phyloP scores from a whole-genome alignment of 75 land plant species.

The Gnetum montanum region DNA sequence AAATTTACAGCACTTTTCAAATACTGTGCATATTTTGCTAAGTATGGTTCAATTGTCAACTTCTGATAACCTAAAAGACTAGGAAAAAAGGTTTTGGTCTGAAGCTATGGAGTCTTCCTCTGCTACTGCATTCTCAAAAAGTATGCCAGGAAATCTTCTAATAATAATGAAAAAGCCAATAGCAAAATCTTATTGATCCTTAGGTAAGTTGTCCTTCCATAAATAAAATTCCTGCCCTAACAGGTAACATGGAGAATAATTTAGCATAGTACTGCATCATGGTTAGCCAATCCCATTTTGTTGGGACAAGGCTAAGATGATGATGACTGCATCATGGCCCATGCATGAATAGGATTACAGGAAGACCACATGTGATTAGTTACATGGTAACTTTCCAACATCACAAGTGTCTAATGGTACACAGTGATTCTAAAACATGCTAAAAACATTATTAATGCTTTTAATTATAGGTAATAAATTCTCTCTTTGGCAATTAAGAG shows the following conservation, averaged over 20 bases:
- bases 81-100: neutral
- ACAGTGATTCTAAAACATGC: too few species aligned
- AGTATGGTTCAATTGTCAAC: slow-evolving; percentile 50
- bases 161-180: slow-evolving; percentile 73
- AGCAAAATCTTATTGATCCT: slow-evolving; percentile 49
- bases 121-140: slow-evolving; percentile 3
- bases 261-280: too few species aligned
- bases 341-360: too few species aligned
- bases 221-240: slow-evolving; percentile 58
- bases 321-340: too few species aligned
- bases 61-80: slow-evolving; percentile 11
- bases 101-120: neutral
- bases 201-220: slow-evolving; percentile 50
- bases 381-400: too few species aligned
- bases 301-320: too few species aligned
- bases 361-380: too few species aligned
- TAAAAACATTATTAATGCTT: too few species aligned
- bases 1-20: slow-evolving; percentile 50
- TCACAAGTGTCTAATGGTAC: too few species aligned
- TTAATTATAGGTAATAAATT: too few species aligned
- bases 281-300: too few species aligned
- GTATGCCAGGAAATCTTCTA: slow-evolving; percentile 36
- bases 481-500: too few species aligned
- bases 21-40: slow-evolving; percentile 42
- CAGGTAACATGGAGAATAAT: slow-evolving; percentile 12